Evolutionary conservation across 2,329 filamentous ascomycete species (phyloP).

Genomic region (Apiospora koreana): DNA sequence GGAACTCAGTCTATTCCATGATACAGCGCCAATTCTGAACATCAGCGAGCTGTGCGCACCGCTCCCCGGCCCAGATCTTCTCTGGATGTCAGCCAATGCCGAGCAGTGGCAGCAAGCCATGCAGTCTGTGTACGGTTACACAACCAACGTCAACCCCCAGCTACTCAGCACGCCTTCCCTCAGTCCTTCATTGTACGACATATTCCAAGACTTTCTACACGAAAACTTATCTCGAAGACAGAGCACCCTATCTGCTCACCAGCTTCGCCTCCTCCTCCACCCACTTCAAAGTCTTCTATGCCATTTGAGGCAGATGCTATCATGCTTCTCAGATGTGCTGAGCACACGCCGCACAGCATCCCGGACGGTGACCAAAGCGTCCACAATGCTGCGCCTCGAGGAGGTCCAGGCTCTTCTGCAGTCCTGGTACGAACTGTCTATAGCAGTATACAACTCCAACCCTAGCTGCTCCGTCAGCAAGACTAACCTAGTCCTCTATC

Average conservation of each 20-base stretch:
- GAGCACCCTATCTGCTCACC: constrained; percentile 47
- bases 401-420: constrained; percentile 66
- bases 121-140: constrained; percentile 59
- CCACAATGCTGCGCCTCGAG: constrained; percentile 60
- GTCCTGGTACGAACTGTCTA: constrained; percentile 68
- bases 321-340: constrained; percentile 62
- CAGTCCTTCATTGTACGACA: constrained; percentile 60
- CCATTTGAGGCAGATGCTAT: constrained; percentile 65
- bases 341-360: constrained; percentile 40
- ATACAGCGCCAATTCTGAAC: constrained; percentile 62
- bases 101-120: constrained; percentile 61
- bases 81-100: constrained; percentile 63
- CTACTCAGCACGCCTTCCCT: constrained; percentile 50
- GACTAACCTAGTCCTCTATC: constrained; percentile 68
- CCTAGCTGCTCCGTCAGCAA: constrained; percentile 60
- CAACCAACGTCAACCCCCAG: constrained; percentile 50
- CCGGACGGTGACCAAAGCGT: constrained; percentile 57
- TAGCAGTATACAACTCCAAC: constrained; percentile 55
- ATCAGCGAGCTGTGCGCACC: constrained; percentile 66
- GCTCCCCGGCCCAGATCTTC: constrained; percentile 60
- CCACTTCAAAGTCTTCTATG: constrained; percentile 66
- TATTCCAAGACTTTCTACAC: constrained; percentile 69
- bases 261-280: constrained; percentile 68
- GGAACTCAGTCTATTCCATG: constrained; percentile 68
- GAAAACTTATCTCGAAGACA: constrained; percentile 59